Evolutionary conservation across 352 stramenopile species (phyloP).

Genomic region (Detonula confervacea): DNA sequence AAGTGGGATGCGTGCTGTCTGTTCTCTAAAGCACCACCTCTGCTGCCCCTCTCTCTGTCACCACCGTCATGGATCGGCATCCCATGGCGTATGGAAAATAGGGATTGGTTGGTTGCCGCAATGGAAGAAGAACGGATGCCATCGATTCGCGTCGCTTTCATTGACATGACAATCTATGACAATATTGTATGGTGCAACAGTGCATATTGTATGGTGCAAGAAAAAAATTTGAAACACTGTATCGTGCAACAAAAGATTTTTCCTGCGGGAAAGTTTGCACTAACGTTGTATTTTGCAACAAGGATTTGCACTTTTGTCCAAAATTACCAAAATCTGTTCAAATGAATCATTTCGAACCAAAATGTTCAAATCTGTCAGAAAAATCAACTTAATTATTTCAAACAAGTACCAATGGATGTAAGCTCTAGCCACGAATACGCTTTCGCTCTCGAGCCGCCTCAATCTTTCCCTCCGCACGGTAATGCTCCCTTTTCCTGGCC

Average conservation of each 20-base stretch:
- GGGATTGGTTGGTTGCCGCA: not conserved
- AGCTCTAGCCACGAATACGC: constrained; percentile 44
- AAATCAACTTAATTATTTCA: too few relatives aligned
- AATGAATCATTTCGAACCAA: too few relatives aligned
- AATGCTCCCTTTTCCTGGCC: constrained; percentile 77
- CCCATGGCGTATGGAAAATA: not conserved
- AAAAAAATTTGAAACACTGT: not conserved
- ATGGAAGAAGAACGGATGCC: not conserved
- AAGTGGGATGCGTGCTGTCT: not conserved
- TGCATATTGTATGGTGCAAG: too few relatives aligned
- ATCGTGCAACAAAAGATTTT: not conserved
- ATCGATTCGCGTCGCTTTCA: too few relatives aligned
- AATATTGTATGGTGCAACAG: too few relatives aligned
- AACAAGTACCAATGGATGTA: too few relatives aligned
- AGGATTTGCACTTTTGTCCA: too few relatives aligned
- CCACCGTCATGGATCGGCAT: not conserved
- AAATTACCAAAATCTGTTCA: too few relatives aligned
- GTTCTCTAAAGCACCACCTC: not conserved
- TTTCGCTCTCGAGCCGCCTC: constrained; percentile 73
- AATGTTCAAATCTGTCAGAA: too few relatives aligned
- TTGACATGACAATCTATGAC: not conserved
- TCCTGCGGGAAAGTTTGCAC: too few relatives aligned
- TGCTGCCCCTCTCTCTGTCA: not conserved
- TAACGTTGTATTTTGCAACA: too few relatives aligned
- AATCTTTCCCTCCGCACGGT: constrained; percentile 77